Percentiles rank a stretch among this genome's conserved stretches.
Evolutionary conservation across 169 alveolate genomes (phyloP).

Genomic region (Plasmodium inui): DNA sequence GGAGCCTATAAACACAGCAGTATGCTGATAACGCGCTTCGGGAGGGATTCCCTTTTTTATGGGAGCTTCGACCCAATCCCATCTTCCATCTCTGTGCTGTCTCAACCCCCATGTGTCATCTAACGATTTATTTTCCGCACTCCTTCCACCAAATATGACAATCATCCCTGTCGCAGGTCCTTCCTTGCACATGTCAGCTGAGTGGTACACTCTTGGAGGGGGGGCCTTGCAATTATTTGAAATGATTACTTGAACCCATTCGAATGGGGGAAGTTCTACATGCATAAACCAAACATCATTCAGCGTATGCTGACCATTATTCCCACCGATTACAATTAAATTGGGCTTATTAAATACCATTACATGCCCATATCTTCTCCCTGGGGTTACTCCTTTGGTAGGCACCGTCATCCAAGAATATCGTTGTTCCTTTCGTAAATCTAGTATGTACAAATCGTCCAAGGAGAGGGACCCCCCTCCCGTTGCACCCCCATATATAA

Average conservation of each 20-base stretch:
- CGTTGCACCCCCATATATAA: conserved; percentile 99
- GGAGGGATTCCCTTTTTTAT: conserved; percentile 90
- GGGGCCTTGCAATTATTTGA: conserved; percentile 90
- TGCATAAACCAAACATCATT: conserved; percentile 98
- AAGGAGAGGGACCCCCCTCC: conserved; percentile 99
- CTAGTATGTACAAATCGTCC: conserved; percentile 96
- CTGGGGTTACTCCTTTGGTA: conserved; percentile 97
- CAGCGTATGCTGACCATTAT: conserved; percentile 94
- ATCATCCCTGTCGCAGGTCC: conserved; percentile 99
- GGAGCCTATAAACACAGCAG: conserved; percentile 91
- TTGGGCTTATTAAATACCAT: conserved; percentile 97
- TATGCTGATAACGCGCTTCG: conserved; percentile 94
- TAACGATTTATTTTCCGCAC: conserved; percentile 94
- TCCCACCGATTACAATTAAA: conserved; percentile 98
- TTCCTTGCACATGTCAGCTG: conserved; percentile 90
- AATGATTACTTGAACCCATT: conserved; percentile 94
- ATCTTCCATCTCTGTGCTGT: conserved; percentile 99
- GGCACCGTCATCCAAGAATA: conserved; percentile 98
- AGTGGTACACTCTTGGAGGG: conserved; percentile 94
- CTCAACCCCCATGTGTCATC: conserved; percentile 99
- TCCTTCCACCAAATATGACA: conserved; percentile 98
- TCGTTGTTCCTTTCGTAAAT: conserved; percentile 93
- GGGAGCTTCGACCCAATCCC: conserved; percentile 99
- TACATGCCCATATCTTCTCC: conserved; percentile 99
- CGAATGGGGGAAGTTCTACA: conserved; percentile 97